phyloP scores from a whole-genome alignment of 768 basidiomycete genomes.

The Russula sp. region DNA sequence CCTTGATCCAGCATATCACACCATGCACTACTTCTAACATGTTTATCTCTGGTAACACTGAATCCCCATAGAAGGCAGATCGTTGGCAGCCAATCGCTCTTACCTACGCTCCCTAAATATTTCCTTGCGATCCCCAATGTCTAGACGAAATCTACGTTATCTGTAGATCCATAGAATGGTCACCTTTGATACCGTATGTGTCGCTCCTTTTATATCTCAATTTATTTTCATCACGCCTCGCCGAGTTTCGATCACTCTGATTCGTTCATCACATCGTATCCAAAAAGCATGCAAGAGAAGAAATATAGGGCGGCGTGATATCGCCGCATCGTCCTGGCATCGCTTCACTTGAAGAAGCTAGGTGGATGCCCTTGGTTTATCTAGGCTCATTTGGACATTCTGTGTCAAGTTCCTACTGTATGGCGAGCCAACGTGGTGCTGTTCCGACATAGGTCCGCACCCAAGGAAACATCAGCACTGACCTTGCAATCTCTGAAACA shows the following conservation, averaged over 20 bases:
- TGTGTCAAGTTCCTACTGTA: neutral
- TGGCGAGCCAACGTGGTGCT: neutral
- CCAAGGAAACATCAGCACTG: neutral
- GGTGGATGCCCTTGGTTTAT: neutral
- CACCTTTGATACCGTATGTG: neutral
- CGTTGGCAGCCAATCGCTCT: neutral
- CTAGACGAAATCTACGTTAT: neutral
- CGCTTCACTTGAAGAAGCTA: neutral
- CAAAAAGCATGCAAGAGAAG: neutral
- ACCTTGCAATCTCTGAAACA: neutral
- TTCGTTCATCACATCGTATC: neutral
- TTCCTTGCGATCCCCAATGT: neutral
- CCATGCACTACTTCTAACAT: neutral
- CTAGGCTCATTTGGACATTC: neutral
- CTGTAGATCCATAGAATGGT: neutral
- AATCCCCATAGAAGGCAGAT: neutral
- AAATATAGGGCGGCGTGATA: neutral
- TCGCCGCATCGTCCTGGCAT: neutral
- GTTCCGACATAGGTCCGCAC: neutral
- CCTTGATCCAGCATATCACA: neutral
- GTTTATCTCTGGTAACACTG: neutral
- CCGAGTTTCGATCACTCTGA: neutral
- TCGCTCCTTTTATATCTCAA: neutral
- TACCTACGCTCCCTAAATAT: neutral
- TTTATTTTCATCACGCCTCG: neutral